Evolutionary conservation across 2,329 filamentous ascomycete species (phyloP).

Genomic region (Ceratocystis huliohia): DNA sequence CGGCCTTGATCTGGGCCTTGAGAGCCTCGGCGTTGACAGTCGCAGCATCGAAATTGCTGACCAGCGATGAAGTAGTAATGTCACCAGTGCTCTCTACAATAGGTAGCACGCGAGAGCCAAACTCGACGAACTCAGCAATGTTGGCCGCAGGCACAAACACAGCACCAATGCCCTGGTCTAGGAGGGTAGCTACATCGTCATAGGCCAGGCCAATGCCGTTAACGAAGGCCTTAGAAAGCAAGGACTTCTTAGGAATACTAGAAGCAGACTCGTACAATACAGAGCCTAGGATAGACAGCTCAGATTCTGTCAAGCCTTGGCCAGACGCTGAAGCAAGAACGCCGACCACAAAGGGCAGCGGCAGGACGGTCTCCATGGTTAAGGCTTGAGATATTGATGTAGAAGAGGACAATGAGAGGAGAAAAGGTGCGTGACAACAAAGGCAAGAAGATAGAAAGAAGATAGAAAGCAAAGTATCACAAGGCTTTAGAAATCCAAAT

Average conservation of each 20-base stretch:
- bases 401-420: background rate
- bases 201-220: constrained; percentile 60
- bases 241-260: constrained; percentile 35
- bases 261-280: constrained; percentile 36
- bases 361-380: constrained; percentile 51
- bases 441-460: background rate
- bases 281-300: constrained; percentile 46
- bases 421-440: background rate
- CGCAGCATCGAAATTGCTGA: constrained; percentile 40
- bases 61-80: constrained; percentile 39
- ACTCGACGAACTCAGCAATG: constrained; percentile 45
- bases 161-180: constrained; percentile 74
- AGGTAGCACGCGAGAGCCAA: constrained; percentile 44
- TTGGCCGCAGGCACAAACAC: constrained; percentile 68
- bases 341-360: constrained; percentile 50
- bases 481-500: constrained; percentile 18
- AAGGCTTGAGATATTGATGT: background rate
- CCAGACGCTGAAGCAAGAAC: constrained; percentile 39
- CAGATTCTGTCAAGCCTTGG: constrained; percentile 42
- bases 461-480: constrained; percentile 14
- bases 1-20: constrained; percentile 33
- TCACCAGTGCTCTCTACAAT: constrained; percentile 37
- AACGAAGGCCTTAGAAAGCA: constrained; percentile 53
- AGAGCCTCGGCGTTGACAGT: constrained; percentile 33
- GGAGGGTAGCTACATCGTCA: constrained; percentile 58